phyloP scores from a whole-genome alignment of 2,329 filamentous ascomycete species.

The Aspergillaceae sp. region DNA sequence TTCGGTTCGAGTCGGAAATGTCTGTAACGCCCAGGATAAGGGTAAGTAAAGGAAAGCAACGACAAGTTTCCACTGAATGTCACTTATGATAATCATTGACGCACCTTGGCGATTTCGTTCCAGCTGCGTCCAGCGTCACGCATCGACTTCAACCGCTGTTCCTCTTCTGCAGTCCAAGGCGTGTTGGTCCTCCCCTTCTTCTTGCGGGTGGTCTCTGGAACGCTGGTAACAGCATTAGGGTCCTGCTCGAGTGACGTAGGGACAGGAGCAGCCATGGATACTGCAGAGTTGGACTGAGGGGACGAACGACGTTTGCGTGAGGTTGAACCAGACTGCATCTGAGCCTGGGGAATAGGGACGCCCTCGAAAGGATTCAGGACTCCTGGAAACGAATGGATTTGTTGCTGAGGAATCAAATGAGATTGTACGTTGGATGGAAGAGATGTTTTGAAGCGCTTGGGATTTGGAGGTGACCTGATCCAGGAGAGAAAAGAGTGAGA shows the following conservation, averaged over 20 bases:
- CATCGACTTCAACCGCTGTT: constrained; percentile 87
- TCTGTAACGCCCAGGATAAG: constrained; percentile 42
- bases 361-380: constrained; percentile 27
- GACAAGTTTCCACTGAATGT: not conserved
- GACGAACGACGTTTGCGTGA: constrained; percentile 40
- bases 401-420: constrained; percentile 32
- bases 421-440: constrained; percentile 26
- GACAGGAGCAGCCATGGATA: constrained; percentile 29
- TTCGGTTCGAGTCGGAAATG: constrained; percentile 86
- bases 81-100: constrained; percentile 11
- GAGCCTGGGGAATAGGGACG: constrained; percentile 32
- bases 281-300: constrained; percentile 26
- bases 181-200: constrained; percentile 99
- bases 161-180: constrained; percentile 92
- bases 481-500: constrained; percentile 4
- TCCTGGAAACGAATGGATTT: constrained; percentile 27
- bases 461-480: constrained; percentile 32
- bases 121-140: constrained; percentile 86
- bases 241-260: constrained; percentile 24
- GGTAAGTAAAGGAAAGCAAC: not conserved
- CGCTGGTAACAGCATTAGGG: constrained; percentile 13
- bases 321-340: constrained; percentile 24
- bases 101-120: constrained; percentile 96
- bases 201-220: constrained; percentile 25
- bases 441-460: constrained; percentile 36